These are phyloP conservation scores for Alliaria petiolata DNA, from an alignment of 345 rosid genomes.

Conservation along the genomic window DNA sequence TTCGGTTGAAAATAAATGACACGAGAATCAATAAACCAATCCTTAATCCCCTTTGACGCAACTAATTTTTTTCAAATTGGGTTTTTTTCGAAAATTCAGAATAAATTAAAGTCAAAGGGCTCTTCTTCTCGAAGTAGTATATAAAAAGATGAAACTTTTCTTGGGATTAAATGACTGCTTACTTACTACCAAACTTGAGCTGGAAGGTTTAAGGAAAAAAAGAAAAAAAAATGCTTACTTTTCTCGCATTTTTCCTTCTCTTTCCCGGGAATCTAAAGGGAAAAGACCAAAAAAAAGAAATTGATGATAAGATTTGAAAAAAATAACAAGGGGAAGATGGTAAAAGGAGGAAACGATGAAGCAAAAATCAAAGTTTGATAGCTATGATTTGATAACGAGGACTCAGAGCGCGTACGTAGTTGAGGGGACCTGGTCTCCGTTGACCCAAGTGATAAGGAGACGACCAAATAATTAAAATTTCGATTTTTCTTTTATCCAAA, in stretches of 20 bases:
- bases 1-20: neutral
- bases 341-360: neutral
- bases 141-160: neutral
- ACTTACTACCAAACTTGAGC: conserved; percentile 24
- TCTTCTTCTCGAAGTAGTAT: neutral
- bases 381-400: neutral
- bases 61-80: neutral
- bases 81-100: neutral
- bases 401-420: neutral
- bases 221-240: neutral
- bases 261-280: conserved; percentile 17
- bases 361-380: neutral
- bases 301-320: neutral
- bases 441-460: conserved; percentile 4
- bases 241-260: conserved; percentile 11
- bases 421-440: conserved; percentile 18
- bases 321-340: neutral
- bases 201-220: neutral
- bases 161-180: conserved; percentile 1
- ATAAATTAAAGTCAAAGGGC: neutral
- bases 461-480: neutral
- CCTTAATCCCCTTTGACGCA: neutral
- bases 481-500: neutral
- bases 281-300: neutral
- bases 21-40: neutral